phyloP scores from a whole-genome alignment of 1,284 basidiomycete species.

The Rhodotorula sp. region DNA sequence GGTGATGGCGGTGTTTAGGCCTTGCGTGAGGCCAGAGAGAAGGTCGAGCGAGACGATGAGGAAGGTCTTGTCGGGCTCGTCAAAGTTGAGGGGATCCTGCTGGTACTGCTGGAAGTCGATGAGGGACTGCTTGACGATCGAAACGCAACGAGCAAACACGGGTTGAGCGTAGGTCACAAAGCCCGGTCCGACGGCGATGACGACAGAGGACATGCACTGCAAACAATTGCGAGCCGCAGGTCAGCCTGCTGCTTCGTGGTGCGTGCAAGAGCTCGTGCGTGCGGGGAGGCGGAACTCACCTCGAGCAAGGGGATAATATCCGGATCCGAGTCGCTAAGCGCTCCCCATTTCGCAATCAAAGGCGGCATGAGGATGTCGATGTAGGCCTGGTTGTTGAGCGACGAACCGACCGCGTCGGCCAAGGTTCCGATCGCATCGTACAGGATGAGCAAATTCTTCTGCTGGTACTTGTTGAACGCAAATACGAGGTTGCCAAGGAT shows the following conservation, averaged over 20 bases:
- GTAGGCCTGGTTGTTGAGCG: slow-evolving; percentile 78
- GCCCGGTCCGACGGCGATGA: slow-evolving; percentile 89
- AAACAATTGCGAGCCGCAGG: not conserved
- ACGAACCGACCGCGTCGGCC: slow-evolving; percentile 89
- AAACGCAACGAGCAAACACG: slow-evolving; percentile 87
- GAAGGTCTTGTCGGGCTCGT: slow-evolving; percentile 92
- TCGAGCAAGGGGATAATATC: slow-evolving; percentile 92
- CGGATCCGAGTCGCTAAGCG: slow-evolving; percentile 82
- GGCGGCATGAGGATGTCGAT: slow-evolving; percentile 97
- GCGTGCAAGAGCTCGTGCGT: not conserved
- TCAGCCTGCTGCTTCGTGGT: not conserved
- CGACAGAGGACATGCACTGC: slow-evolving; percentile 94
- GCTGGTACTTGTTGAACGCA: slow-evolving; percentile 97
- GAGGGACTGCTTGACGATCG: slow-evolving; percentile 77
- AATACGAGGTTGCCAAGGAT: slow-evolving; percentile 91
- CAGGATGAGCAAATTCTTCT: slow-evolving; percentile 97
- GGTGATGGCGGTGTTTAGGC: slow-evolving; percentile 75
- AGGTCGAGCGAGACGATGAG: slow-evolving; percentile 96
- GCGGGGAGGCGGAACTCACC: slow-evolving; percentile 54
- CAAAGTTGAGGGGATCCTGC: slow-evolving; percentile 53
- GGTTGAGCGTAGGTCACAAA: slow-evolving; percentile 87
- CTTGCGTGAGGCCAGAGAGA: slow-evolving; percentile 92
- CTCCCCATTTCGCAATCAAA: slow-evolving; percentile 83
- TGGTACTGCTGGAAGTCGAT: slow-evolving; percentile 81
- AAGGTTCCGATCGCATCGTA: slow-evolving; percentile 98